Evolutionary conservation across 306 rosid genomes (phyloP), one percentile per base, ranked within the genome.

Genomic region (Oemleria cerasiformis): DNA sequence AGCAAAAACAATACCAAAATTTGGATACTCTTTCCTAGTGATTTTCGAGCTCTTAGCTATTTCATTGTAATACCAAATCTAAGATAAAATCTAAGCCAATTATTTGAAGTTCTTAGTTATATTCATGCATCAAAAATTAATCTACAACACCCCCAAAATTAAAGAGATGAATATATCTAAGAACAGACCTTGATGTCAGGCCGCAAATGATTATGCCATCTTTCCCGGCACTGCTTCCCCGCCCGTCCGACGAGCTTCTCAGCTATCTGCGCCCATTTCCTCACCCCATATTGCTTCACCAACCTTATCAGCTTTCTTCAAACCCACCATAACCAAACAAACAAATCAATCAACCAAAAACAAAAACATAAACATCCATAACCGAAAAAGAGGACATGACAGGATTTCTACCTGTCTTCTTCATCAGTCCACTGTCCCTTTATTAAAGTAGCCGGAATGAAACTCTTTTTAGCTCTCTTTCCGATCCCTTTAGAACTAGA

Each of bases 171-270:
- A 30, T 2, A 30, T 30, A 30, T 59, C n/a, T 13, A 14, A 13
- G 19, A 15, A 34, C 64, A 59, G 19, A 94, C 99, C 96, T 94
- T 91, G 53, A 94, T 94, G 80, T 91, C 91, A 19, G 97, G 97
- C n/a, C 96, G 85, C 30, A 94, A 80, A 79, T 94, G 99, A 83
- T 94, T 94, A 40, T 89, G 91, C 98, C 98, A 94, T 84, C 97
- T 87, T 80, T 94, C 98, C 11, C 98, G 39, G 73, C 98, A 94
- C 75, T 94, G 99, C 74, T 94, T 91, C 2, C 99, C 99, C 9
- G 87, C 95, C 78, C 99, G 86, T 45, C 95, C 95, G 20, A 67
- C 85, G 80, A 94, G 73, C 20, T 81, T 85, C 67, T 89, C 96
- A 14, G 97, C 91, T 64, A 94, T 86, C 71, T 83, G 88, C 61